Percentiles rank a stretch among this genome's conserved stretches.
These are phyloP conservation scores for Ogataea trehaloabstinens DNA, from an alignment of 805 yeast species.

Conservation along the genomic window DNA sequence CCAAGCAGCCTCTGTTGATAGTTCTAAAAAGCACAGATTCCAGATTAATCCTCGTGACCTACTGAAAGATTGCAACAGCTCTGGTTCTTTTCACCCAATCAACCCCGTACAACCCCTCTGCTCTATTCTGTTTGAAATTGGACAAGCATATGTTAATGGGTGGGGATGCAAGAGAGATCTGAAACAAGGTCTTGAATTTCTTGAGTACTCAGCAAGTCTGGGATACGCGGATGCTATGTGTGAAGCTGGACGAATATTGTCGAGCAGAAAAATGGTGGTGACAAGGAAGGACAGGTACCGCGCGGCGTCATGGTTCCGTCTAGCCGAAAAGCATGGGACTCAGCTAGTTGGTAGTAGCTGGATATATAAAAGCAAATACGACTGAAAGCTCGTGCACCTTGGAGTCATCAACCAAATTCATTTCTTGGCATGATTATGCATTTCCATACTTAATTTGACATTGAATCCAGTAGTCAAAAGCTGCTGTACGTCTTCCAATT, in stretches of 20 bases:
- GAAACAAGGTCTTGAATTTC: conserved; percentile 50
- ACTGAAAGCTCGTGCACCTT: conserved; percentile 1
- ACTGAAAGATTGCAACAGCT: conserved; percentile 20
- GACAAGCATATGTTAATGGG: conserved; percentile 53
- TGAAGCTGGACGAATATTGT: conserved; percentile 68
- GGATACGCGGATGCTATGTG: conserved; percentile 71
- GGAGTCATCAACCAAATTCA: too few relatives aligned
- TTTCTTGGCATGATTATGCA: conserved; percentile 19
- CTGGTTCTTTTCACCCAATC: conserved; percentile 1
- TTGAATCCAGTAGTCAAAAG: conserved; percentile 48
- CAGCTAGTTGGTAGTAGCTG: conserved; percentile 53
- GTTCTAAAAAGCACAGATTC: conserved; percentile 17
- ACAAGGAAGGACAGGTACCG: conserved; percentile 56
- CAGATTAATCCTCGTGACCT: conserved; percentile 36
- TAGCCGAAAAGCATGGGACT: conserved; percentile 61
- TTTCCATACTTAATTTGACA: conserved; percentile 38
- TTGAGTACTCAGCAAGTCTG: conserved; percentile 63
- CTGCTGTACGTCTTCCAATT: conserved; percentile 49
- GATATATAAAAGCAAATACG: conserved; percentile 71
- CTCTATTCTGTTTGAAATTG: conserved; percentile 49
- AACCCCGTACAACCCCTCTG: conserved; percentile 17
- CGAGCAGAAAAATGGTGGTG: conserved; percentile 44
- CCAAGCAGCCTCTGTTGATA: conserved; percentile 44
- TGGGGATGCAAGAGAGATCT: conserved; percentile 58
- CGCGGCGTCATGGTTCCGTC: conserved; percentile 71